phyloP scores from a whole-genome alignment of 805 yeast species.

The Cyberlindnera amylophila region DNA sequence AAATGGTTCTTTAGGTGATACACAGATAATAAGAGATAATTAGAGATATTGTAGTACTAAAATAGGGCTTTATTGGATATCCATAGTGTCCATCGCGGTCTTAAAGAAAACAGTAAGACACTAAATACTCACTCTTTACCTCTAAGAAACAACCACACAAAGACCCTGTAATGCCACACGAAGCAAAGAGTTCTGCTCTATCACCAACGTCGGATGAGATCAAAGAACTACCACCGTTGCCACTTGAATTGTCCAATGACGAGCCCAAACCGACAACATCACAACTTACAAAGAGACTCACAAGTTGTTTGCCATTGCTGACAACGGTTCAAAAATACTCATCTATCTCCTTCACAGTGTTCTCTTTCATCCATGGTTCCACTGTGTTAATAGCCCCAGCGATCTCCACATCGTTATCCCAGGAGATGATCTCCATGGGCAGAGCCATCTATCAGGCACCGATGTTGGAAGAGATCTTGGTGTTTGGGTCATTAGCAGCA shows the following conservation, averaged over 20 bases:
- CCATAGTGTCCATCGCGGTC: no score
- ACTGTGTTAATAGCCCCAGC: conserved; percentile 54
- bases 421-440: conserved; percentile 55
- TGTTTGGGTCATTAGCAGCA: conserved; percentile 41
- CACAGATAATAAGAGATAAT: no score
- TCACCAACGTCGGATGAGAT: not conserved
- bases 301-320: conserved; percentile 19
- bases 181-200: no score
- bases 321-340: conserved; percentile 50
- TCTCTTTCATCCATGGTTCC: conserved; percentile 53
- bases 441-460: conserved; percentile 59
- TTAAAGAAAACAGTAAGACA: no score
- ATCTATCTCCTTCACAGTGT: conserved; percentile 52
- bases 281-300: not conserved
- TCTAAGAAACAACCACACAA: no score
- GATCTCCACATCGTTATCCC: conserved; percentile 39
- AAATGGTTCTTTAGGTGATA: no score
- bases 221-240: conserved; percentile 1
- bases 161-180: no score
- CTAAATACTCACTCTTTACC: no score
- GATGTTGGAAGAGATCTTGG: conserved; percentile 43
- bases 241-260: not conserved
- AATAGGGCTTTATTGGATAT: no score
- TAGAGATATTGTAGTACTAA: no score
- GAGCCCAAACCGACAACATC: conserved; percentile 1